These are phyloP conservation scores for Gracilaria vermiculophylla DNA, from an alignment of 23 red algal genomes.

Conservation along the genomic window DNA sequence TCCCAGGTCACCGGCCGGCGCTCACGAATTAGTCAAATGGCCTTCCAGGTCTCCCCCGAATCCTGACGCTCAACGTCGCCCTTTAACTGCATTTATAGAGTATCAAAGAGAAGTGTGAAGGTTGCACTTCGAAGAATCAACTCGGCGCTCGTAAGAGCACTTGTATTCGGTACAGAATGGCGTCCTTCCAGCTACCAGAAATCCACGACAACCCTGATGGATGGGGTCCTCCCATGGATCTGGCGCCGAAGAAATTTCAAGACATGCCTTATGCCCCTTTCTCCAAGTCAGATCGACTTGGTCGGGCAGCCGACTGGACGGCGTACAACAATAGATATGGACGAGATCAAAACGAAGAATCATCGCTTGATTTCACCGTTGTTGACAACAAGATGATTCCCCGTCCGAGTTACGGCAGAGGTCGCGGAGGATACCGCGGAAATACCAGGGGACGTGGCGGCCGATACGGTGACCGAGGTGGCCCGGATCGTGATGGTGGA, in stretches of 20 bases:
- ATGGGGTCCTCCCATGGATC: constrained; percentile 93
- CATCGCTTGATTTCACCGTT: constrained; percentile 69
- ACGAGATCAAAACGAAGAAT: constrained; percentile 53
- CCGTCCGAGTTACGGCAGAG: constrained; percentile 47
- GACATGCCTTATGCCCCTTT: constrained; percentile 99
- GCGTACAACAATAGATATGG: constrained; percentile 33
- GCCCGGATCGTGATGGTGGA: constrained; percentile 12
- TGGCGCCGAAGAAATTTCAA: constrained; percentile 87
- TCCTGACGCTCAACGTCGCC: too few relatives aligned
- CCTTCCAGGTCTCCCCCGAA: too few relatives aligned
- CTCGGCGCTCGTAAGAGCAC: too few relatives aligned
- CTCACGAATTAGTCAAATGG: too few relatives aligned
- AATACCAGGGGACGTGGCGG: constrained; percentile 51
- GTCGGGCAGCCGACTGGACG: constrained; percentile 90
- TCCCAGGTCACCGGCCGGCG: too few relatives aligned
- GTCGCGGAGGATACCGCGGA: constrained; percentile 73
- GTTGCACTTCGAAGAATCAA: too few relatives aligned
- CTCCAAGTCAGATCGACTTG: constrained; percentile 87
- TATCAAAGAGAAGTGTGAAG: too few relatives aligned
- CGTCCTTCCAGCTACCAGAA: constrained; percentile 37
- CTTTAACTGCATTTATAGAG: too few relatives aligned
- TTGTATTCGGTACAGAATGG: too few relatives aligned
- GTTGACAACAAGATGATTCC: constrained; percentile 73
- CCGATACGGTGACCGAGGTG: constrained; percentile 47
- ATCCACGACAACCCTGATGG: constrained; percentile 97